Conservation (phyloP, 495 filamentous ascomycete species). For the Lepidopterella palustris region DNA sequence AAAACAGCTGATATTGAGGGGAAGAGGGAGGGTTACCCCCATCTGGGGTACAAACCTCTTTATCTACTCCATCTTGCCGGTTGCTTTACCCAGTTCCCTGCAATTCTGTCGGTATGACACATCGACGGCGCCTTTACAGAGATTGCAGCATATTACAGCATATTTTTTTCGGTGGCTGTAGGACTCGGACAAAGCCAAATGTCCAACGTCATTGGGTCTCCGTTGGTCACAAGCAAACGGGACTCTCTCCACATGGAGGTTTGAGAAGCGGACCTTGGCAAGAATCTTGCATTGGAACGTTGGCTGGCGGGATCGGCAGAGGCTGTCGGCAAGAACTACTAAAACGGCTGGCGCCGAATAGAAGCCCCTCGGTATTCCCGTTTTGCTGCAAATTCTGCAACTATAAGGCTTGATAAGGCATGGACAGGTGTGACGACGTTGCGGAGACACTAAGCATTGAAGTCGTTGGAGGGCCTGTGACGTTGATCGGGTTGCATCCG, state of each 20-base stretch:
- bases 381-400: not conserved
- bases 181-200: not conserved
- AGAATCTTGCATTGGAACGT: constrained; percentile 9
- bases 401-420: not conserved
- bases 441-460: not conserved
- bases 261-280: constrained; percentile 9
- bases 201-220: constrained; percentile 15
- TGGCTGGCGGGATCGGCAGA: constrained; percentile 11
- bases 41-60: constrained; percentile 5
- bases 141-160: constrained; percentile 15
- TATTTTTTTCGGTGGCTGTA: not conserved
- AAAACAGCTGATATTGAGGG: not conserved
- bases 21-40: not conserved
- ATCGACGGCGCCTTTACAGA: constrained; percentile 1
- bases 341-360: constrained; percentile 5
- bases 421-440: not conserved
- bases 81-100: not conserved
- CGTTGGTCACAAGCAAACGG: not conserved
- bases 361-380: constrained; percentile 15
- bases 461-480: not conserved
- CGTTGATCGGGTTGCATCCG: not conserved
- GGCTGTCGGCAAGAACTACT: not conserved
- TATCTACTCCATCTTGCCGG: constrained; percentile 7
- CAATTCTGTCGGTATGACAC: not conserved
- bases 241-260: not conserved